Percentiles rank a stretch among this genome's conserved stretches.
Conservation (phyloP, 2,329 filamentous ascomycete genomes). For the Colletotrichum sp. region DNA sequence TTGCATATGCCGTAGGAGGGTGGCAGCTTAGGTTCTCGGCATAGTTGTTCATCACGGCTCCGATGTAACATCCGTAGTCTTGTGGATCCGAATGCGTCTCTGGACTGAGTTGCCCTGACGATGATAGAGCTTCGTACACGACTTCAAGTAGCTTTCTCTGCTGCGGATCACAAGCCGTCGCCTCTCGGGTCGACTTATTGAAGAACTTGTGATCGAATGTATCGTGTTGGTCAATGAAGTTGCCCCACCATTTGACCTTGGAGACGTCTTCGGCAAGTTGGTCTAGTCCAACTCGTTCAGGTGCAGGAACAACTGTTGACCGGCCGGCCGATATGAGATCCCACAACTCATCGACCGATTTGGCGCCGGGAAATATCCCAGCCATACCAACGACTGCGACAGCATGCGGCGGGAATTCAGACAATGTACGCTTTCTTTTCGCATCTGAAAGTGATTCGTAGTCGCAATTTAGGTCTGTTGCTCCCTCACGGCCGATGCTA, state of each 20-base stretch:
- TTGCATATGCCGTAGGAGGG: not conserved
- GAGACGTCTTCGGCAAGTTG: not conserved
- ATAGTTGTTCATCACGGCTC: constrained; percentile 39
- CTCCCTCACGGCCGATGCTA: not conserved
- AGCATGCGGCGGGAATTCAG: constrained; percentile 35
- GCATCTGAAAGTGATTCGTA: not conserved
- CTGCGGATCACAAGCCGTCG: constrained; percentile 42
- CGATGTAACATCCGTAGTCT: constrained; percentile 36
- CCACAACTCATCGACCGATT: constrained; percentile 40
- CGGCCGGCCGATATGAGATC: constrained; percentile 23
- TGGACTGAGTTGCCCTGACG: constrained; percentile 28
- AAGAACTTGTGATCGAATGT: constrained; percentile 47
- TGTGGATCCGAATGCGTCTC: constrained; percentile 27
- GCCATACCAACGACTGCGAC: constrained; percentile 46
- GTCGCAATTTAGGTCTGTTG: not conserved
- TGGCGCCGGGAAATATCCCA: constrained; percentile 46
- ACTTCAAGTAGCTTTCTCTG: constrained; percentile 41
- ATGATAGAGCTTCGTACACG: constrained; percentile 44
- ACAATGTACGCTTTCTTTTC: constrained; percentile 22
- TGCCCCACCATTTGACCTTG: constrained; percentile 19
- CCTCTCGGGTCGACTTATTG: constrained; percentile 38
- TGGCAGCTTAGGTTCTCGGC: constrained; percentile 39
- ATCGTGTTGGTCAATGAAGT: constrained; percentile 26
- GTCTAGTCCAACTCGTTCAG: not conserved
- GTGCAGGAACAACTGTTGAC: constrained; percentile 3